These are phyloP conservation scores for Hibiscus syriacus DNA, from an alignment of 345 rosid genomes.

Conservation along the genomic window DNA sequence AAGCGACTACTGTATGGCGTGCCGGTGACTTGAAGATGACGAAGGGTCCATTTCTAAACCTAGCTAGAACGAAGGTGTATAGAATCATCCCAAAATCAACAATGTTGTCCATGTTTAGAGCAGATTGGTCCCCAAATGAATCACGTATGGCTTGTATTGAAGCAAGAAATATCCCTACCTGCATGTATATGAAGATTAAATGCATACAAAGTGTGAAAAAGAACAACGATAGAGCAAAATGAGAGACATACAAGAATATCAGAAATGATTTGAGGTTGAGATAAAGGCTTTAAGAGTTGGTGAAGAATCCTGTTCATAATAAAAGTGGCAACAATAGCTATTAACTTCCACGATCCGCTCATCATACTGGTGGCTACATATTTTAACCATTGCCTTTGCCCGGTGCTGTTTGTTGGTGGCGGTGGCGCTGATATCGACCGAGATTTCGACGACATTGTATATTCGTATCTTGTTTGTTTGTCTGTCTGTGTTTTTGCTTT, in stretches of 20 bases:
- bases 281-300: no score
- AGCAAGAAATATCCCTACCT: no score
- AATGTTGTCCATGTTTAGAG: no score
- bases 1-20: conserved; percentile 72
- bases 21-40: conserved; percentile 59
- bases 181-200: conserved; percentile 10
- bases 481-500: no score
- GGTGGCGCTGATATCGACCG: background rate
- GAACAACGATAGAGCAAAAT: background rate
- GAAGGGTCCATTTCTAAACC: conserved; percentile 88
- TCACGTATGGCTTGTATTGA: no score
- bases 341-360: conserved; percentile 30
- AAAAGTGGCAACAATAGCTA: conserved; percentile 32
- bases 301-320: conserved; percentile 42
- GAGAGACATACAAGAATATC: no score
- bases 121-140: no score
- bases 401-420: no score
- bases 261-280: no score
- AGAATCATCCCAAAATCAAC: no score
- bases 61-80: conserved; percentile 77
- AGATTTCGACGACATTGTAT: background rate
- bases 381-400: background rate
- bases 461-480: no score
- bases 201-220: no score
- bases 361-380: background rate